phyloP scores from a whole-genome alignment of 1,284 basidiomycete genomes.

The Pterulicium gracile region DNA sequence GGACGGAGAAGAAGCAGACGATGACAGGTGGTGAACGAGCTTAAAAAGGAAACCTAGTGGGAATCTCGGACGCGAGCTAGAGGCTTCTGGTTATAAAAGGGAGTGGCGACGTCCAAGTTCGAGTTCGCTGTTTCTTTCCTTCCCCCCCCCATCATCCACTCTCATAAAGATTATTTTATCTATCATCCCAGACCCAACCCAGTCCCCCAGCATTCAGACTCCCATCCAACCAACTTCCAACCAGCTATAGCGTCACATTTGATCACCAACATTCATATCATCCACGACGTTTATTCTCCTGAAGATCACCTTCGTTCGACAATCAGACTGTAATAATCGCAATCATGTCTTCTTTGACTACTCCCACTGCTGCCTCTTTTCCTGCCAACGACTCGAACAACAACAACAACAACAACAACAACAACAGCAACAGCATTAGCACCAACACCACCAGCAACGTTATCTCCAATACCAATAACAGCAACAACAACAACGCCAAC shows the following conservation, averaged over 20 bases:
- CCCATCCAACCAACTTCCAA: not conserved
- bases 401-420: not conserved
- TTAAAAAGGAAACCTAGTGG: no score
- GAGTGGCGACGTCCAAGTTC: no score
- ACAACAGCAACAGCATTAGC: not conserved
- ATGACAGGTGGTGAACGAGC: no score
- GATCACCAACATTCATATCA: not conserved
- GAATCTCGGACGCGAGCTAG: no score
- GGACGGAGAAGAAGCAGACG: no score
- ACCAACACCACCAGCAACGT: not conserved
- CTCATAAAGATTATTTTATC: not conserved
- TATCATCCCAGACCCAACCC: not conserved
- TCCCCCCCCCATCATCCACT: not conserved
- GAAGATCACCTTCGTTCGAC: not conserved
- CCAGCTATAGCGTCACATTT: not conserved
- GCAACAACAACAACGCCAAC: not conserved
- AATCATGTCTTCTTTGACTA: not conserved
- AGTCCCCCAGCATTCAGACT: not conserved
- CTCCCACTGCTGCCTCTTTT: not conserved
- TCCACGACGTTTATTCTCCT: not conserved
- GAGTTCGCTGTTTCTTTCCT: no score
- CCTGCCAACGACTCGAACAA: not conserved
- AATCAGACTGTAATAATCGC: not conserved
- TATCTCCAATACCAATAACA: not conserved
- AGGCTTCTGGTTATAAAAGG: no score